These are phyloP conservation scores for Mycena albidolilacea DNA, from an alignment of 768 basidiomycete species.

Conservation along the genomic window DNA sequence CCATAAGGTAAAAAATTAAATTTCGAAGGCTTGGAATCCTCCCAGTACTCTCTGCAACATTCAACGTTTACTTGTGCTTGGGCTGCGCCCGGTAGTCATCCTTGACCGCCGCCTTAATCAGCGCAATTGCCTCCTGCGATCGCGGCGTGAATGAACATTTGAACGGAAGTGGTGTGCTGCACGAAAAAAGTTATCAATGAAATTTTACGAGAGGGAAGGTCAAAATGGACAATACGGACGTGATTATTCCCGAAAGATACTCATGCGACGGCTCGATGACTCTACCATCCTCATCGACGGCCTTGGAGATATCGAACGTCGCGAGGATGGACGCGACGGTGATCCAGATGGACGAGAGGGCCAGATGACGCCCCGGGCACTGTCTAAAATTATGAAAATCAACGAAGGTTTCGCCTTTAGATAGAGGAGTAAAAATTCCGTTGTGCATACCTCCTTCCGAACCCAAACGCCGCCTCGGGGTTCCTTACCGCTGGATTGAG, in stretches of 20 bases:
- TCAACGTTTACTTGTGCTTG: no score
- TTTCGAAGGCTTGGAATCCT: no score
- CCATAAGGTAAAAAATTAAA: no score
- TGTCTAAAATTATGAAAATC: neutral
- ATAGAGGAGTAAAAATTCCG: neutral
- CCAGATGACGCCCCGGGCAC: neutral
- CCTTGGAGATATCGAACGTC: neutral
- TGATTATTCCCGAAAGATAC: neutral
- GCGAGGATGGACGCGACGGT: neutral
- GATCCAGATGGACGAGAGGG: neutral
- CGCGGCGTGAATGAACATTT: neutral
- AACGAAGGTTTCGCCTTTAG: no score
- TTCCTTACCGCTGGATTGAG: slow-evolving; percentile 34
- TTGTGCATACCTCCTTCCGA: slow-evolving; percentile 33
- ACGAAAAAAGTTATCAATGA: neutral
- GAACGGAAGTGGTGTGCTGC: neutral
- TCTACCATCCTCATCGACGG: slow-evolving; percentile 21
- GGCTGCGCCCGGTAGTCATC: no score
- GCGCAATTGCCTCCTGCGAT: neutral
- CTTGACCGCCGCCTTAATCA: no score
- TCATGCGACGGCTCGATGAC: slow-evolving; percentile 29
- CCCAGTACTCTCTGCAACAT: no score
- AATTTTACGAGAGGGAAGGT: neutral
- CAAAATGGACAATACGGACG: neutral
- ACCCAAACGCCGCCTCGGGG: slow-evolving; percentile 42